Evolutionary conservation across 2,329 filamentous ascomycete genomes (phyloP).

Genomic region (Septoria petroselini): DNA sequence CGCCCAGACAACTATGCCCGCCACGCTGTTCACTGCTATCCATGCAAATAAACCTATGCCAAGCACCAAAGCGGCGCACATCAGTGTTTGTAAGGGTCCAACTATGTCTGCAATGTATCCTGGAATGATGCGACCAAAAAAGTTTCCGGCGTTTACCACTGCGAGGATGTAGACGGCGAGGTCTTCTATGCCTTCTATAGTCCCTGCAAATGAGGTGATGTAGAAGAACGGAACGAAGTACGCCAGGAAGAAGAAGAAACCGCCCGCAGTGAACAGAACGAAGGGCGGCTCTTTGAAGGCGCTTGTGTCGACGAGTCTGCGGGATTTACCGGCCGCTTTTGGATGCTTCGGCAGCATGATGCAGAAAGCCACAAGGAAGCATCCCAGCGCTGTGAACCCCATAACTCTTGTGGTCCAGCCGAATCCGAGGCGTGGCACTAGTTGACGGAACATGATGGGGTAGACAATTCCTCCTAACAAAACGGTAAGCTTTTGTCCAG

Average conservation of each 20-base stretch:
- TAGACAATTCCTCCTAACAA: slow-evolving; percentile 55
- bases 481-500: no score
- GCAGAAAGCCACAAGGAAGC: neutral
- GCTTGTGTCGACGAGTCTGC: slow-evolving; percentile 21
- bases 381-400: slow-evolving; percentile 44
- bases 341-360: no score
- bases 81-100: slow-evolving; percentile 37
- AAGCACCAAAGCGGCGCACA: slow-evolving; percentile 34
- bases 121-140: slow-evolving; percentile 41
- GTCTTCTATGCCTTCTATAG: slow-evolving; percentile 30
- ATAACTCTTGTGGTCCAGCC: slow-evolving; percentile 53
- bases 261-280: slow-evolving; percentile 36
- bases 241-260: slow-evolving; percentile 44
- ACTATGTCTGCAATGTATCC: slow-evolving; percentile 45
- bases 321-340: no score
- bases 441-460: slow-evolving; percentile 48
- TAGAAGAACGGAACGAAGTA: slow-evolving; percentile 54
- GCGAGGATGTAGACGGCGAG: slow-evolving; percentile 64
- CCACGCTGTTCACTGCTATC: slow-evolving; percentile 34
- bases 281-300: slow-evolving; percentile 41
- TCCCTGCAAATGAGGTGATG: slow-evolving; percentile 55
- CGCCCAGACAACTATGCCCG: slow-evolving; percentile 40
- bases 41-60: no score
- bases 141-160: neutral
- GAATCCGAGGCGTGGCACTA: slow-evolving; percentile 51